Evolutionary conservation across 2,329 filamentous ascomycete species (phyloP), one percentile per base, ranked within the genome.

Genomic region (Botrytis paeoniae): DNA sequence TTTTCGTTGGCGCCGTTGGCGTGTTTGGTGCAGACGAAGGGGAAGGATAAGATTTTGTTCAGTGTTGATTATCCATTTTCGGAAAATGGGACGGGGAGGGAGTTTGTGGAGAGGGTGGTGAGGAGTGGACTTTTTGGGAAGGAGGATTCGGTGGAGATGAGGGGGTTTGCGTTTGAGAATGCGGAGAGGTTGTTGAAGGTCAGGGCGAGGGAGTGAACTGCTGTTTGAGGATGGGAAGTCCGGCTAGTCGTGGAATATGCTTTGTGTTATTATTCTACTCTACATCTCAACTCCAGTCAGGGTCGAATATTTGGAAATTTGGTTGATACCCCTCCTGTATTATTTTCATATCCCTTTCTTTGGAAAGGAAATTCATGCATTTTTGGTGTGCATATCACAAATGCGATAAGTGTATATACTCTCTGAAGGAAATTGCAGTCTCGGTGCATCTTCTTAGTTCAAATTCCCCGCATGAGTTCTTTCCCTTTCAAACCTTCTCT

Each of bases 11-110:
- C 81, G 71, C 85, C 84, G 8, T 76, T 89, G 80, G 82, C 82
- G 3, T 84, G 81, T 69, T 77, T 86, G 10, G 73, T 85, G 64
- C 74, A 83, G 72, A 84, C 84, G 10, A 87, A 84, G 2, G 82
- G 80, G 29, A 81, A 84, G n/a, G 86, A 88, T 37, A 82, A 82
- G 22, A 83, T 90, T 1, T 72, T 90, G 77, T 89, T 86, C 76
- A 88, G 85, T 74, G 85, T 89, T 16, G 87, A 89, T 76, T 89
- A 89, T 75, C 88, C 88, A 0, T 88, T 89, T 68, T 83, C 83
- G 61, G 81, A 81, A 66, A 88, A 85, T 73, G 83, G 85, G 73
- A 83, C 84, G 22, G 87, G 87, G 0, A 78, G 82, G 41, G 80
- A 80, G 14, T 88, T 86, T 76, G 80, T 89, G 70, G 77, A 83